Conservation (phyloP, 2,329 filamentous ascomycete genomes). For the Acrodontium crateriforme region DNA sequence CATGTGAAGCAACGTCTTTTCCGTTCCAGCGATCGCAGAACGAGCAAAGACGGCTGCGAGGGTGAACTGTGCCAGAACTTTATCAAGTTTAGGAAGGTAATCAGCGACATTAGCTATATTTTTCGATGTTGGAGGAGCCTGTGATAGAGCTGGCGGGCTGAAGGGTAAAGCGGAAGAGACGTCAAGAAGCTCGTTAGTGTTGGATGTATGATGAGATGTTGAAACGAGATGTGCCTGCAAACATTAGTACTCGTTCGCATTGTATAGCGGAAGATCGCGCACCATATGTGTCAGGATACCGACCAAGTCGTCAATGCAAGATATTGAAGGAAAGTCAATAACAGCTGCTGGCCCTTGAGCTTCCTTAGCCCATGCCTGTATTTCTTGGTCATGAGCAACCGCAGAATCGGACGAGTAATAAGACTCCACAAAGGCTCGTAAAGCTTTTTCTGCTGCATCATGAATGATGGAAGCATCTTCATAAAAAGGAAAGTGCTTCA, state of each 20-base stretch:
- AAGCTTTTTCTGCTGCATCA: constrained; percentile 25
- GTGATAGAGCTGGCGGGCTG: constrained; percentile 29
- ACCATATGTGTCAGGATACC: constrained; percentile 29
- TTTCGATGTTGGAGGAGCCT: constrained; percentile 27
- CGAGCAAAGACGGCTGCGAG: constrained; percentile 30
- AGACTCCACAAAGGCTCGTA: constrained; percentile 29
- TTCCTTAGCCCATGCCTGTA: constrained; percentile 34
- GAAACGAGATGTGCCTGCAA: constrained; percentile 23
- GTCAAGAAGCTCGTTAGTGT: constrained; percentile 28
- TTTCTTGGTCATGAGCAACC: constrained; percentile 26
- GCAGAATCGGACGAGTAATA: constrained; percentile 27
- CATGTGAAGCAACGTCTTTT: constrained; percentile 28
- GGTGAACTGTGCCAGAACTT: constrained; percentile 25
- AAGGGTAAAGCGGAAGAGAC: constrained; percentile 28
- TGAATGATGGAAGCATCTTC: constrained; percentile 29
- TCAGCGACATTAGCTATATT: constrained; percentile 21
- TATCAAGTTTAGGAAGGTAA: constrained; percentile 20
- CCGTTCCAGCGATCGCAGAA: constrained; percentile 23
- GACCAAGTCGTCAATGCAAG: constrained; percentile 19
- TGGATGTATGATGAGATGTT: constrained; percentile 30
- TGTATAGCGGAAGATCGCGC: not conserved
- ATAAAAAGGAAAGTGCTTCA: constrained; percentile 33
- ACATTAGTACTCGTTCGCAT: not conserved
- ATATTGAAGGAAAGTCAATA: constrained; percentile 28
- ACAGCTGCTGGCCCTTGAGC: constrained; percentile 24